Conservation (phyloP, 2,329 filamentous ascomycete species). For the Fulvia fulva region DNA sequence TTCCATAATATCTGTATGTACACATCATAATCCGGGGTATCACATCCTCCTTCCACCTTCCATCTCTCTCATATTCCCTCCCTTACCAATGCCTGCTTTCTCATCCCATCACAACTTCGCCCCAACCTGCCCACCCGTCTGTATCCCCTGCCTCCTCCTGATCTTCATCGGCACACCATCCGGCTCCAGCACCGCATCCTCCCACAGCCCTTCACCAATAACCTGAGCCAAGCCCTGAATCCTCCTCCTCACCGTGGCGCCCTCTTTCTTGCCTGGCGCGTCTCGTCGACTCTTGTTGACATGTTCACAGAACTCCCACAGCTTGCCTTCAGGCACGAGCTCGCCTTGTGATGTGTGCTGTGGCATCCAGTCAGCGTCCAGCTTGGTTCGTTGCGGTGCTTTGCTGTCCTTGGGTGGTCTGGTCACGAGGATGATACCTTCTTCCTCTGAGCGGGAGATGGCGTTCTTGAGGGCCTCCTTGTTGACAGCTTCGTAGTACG, state of each 20-base stretch:
- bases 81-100: no score
- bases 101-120: conserved; percentile 7
- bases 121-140: conserved; percentile 21
- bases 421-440: conserved; percentile 76
- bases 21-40: no score
- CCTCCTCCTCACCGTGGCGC: conserved; percentile 77
- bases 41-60: no score
- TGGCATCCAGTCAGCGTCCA: conserved; percentile 57
- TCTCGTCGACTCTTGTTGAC: conserved; percentile 80
- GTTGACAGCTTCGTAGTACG: conserved; percentile 97
- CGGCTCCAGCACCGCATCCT: conserved; percentile 33
- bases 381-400: conserved; percentile 58
- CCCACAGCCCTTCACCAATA: conserved; percentile 68
- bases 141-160: conserved; percentile 33
- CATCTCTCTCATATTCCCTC: no score
- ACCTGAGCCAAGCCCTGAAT: conserved; percentile 74
- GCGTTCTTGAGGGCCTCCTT: conserved; percentile 96
- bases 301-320: conserved; percentile 90
- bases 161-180: conserved; percentile 28
- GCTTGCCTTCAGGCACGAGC: conserved; percentile 65
- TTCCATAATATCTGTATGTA: no score
- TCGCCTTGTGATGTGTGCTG: conserved; percentile 59
- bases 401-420: conserved; percentile 52
- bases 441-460: conserved; percentile 81
- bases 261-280: conserved; percentile 82